These are phyloP conservation scores for Striga asiatica DNA, from an alignment of 257 asterid genomes.

Conservation along the genomic window DNA sequence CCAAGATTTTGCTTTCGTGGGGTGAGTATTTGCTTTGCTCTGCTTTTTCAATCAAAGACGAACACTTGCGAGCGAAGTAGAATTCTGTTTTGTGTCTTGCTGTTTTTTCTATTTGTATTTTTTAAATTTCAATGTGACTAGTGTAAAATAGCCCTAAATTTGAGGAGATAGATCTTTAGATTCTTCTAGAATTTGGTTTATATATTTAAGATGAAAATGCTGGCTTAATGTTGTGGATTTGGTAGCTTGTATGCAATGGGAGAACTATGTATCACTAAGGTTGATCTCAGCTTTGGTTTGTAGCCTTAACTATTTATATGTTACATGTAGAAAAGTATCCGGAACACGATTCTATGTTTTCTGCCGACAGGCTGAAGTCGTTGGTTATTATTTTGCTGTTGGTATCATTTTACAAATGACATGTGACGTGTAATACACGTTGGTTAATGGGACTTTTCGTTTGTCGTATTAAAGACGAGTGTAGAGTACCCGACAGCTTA, in stretches of 20 bases:
- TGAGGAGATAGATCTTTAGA: slow-evolving; percentile 4
- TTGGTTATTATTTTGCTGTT: background rate
- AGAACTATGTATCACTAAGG: background rate
- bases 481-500: background rate
- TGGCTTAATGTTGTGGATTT: background rate
- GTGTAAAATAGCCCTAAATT: too few relatives aligned
- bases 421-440: background rate
- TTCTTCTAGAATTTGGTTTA: slow-evolving; percentile 7
- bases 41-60: background rate
- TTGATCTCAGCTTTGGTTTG: slow-evolving; percentile 5
- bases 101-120: background rate
- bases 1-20: slow-evolving; percentile 2
- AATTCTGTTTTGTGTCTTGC: background rate
- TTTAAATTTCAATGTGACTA: background rate
- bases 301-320: background rate
- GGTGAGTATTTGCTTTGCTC: background rate
- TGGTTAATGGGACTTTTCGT: background rate
- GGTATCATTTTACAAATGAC: background rate
- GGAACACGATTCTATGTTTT: background rate
- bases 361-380: background rate
- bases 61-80: background rate
- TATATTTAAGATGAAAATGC: background rate
- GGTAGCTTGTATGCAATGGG: background rate
- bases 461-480: background rate
- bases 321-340: background rate